Conservation (phyloP, 768 basidiomycete genomes). For the Pilatotrama ljubarskyi region DNA sequence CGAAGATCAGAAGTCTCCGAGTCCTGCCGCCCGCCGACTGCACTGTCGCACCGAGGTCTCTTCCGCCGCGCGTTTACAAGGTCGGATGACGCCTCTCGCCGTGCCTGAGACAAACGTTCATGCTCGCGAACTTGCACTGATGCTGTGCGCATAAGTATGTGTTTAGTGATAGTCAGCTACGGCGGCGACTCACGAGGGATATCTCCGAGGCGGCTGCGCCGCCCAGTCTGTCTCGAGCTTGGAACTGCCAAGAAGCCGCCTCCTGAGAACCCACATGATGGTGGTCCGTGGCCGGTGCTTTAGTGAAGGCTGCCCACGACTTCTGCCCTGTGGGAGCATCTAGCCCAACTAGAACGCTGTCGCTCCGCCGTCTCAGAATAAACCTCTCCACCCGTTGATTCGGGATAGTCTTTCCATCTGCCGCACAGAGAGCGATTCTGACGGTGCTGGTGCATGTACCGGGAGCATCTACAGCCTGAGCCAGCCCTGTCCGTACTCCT, state of each 20-base stretch:
- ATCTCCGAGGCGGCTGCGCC: neutral
- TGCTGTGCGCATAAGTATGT: no score
- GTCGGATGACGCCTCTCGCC: no score
- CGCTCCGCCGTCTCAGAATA: constrained; percentile 6
- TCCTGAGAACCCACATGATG: neutral
- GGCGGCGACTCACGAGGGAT: neutral
- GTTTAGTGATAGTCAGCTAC: neutral
- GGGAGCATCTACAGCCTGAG: no score
- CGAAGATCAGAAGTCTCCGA: no score
- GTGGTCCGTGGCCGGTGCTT: neutral
- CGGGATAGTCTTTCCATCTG: neutral
- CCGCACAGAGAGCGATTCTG: neutral
- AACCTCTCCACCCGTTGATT: neutral
- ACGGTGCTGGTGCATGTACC: neutral
- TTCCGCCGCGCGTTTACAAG: no score
- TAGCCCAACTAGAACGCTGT: neutral
- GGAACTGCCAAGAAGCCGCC: neutral
- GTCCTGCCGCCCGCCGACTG: no score
- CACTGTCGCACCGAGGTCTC: no score
- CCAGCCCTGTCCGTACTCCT: no score
- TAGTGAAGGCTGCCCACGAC: constrained; percentile 10
- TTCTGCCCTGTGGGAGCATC: constrained; percentile 6
- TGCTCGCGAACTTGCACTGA: no score
- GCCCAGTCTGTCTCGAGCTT: neutral
- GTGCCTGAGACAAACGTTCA: no score